Percentiles rank a stretch among this genome's conserved stretches.
These are phyloP conservation scores for Penicillium lividum DNA, from an alignment of 495 filamentous ascomycete genomes.

Conservation along the genomic window DNA sequence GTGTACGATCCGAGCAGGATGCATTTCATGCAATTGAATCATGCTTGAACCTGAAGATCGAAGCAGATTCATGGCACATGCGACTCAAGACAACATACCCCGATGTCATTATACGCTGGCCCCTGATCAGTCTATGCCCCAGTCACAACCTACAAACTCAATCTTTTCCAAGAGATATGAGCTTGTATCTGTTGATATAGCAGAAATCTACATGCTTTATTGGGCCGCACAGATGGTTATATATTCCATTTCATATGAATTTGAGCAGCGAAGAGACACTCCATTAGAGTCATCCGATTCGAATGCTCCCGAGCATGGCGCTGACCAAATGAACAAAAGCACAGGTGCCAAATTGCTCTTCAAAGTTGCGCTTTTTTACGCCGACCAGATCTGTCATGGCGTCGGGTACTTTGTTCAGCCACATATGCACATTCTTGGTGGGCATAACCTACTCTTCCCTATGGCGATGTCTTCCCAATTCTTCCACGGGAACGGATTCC, in stretches of 20 bases:
- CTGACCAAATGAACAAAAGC: neutral
- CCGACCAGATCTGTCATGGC: conserved; percentile 19
- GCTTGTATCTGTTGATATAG: conserved; percentile 12
- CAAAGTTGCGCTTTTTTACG: conserved; percentile 7
- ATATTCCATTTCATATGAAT: conserved; percentile 12
- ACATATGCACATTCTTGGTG: conserved; percentile 23
- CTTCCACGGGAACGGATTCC: conserved; percentile 15
- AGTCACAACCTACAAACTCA: too few species aligned
- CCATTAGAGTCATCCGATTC: neutral
- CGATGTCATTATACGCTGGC: conserved; percentile 6
- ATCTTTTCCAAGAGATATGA: conserved; percentile 15
- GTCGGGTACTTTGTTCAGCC: conserved; percentile 22
- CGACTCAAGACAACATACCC: neutral
- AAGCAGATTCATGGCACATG: conserved; percentile 12
- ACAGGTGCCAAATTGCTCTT: neutral
- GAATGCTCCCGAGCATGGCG: neutral
- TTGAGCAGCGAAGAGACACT: conserved; percentile 3
- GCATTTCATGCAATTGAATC: neutral
- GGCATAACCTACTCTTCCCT: conserved; percentile 21
- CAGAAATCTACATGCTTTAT: conserved; percentile 16
- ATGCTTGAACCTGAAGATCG: neutral
- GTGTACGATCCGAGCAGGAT: conserved; percentile 6
- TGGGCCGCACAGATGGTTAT: conserved; percentile 16
- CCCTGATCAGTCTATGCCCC: neutral
- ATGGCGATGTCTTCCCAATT: conserved; percentile 18